phyloP scores from a whole-genome alignment of 805 yeast genomes.

The Suhomyces xylopsoci region DNA sequence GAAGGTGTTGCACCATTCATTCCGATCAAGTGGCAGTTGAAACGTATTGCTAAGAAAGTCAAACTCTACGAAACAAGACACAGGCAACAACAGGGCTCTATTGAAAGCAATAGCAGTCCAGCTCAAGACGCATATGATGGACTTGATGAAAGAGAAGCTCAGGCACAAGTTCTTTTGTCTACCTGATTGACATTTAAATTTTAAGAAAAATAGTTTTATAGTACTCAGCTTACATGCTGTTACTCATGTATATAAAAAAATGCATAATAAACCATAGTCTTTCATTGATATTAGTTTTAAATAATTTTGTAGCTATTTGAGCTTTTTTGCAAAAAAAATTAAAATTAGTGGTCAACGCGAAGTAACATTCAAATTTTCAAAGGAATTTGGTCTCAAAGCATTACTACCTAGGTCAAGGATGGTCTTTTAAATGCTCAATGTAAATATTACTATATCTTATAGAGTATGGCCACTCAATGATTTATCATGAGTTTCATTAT shows the following conservation, averaged over 20 bases:
- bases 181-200: background rate
- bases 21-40: constrained; percentile 40
- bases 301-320: background rate
- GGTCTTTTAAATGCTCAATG: background rate
- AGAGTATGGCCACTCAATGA: background rate
- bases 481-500: background rate
- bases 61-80: constrained; percentile 11
- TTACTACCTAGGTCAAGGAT: background rate
- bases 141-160: constrained; percentile 5
- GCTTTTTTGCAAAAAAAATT: background rate
- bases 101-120: background rate
- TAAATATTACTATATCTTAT: background rate
- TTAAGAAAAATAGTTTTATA: background rate
- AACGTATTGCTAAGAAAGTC: constrained; percentile 30
- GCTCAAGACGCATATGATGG: background rate
- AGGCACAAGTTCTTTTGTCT: constrained; percentile 5
- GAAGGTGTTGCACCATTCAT: constrained; percentile 36
- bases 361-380: background rate
- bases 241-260: background rate
- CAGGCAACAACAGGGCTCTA: constrained; percentile 4
- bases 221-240: background rate
- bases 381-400: too few species aligned
- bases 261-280: background rate
- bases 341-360: background rate
- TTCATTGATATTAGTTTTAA: too few species aligned